phyloP scores from a whole-genome alignment of 768 basidiomycete genomes.

The Macrolepiota dolichaula region DNA sequence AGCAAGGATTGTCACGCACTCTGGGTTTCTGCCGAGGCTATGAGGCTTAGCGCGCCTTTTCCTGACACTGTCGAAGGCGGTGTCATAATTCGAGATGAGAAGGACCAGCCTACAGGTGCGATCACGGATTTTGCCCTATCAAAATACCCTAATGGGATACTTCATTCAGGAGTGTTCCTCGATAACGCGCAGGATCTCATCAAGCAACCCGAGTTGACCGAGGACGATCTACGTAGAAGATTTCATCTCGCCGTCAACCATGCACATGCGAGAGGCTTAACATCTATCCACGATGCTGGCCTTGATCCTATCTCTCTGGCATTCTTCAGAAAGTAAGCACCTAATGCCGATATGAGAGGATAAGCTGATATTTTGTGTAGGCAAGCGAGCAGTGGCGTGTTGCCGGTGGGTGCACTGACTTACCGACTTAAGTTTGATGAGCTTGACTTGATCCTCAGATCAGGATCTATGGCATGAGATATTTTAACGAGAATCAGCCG shows the following conservation, averaged over 20 bases:
- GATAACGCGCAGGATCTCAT: slow-evolving; percentile 87
- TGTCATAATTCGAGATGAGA: slow-evolving; percentile 63
- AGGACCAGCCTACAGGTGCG: slow-evolving; percentile 70
- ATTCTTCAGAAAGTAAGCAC: slow-evolving; percentile 64
- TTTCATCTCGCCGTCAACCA: slow-evolving; percentile 65
- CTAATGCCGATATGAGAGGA: neutral
- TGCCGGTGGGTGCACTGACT: slow-evolving; percentile 48
- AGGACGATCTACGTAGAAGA: slow-evolving; percentile 55
- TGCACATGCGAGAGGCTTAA: slow-evolving; percentile 70
- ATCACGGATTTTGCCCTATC: slow-evolving; percentile 9
- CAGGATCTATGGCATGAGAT: slow-evolving; percentile 76
- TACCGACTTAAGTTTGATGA: slow-evolving; percentile 10
- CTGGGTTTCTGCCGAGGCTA: slow-evolving; percentile 72
- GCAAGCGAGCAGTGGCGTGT: slow-evolving; percentile 50
- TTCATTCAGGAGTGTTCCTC: slow-evolving; percentile 58
- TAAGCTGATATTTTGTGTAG: slow-evolving; percentile 31
- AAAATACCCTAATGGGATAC: slow-evolving; percentile 5
- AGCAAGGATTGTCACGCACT: slow-evolving; percentile 88
- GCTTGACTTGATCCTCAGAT: slow-evolving; percentile 37
- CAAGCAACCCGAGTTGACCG: slow-evolving; percentile 58
- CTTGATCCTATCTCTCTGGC: slow-evolving; percentile 63
- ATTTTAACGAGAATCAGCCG: slow-evolving; percentile 58
- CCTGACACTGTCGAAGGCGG: slow-evolving; percentile 79
- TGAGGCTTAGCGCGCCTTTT: slow-evolving; percentile 56
- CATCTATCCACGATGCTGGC: slow-evolving; percentile 85